Evolutionary conservation across 352 stramenopile species (phyloP), one percentile per base, ranked within the genome.

Genomic region (Pythium phragmitis): DNA sequence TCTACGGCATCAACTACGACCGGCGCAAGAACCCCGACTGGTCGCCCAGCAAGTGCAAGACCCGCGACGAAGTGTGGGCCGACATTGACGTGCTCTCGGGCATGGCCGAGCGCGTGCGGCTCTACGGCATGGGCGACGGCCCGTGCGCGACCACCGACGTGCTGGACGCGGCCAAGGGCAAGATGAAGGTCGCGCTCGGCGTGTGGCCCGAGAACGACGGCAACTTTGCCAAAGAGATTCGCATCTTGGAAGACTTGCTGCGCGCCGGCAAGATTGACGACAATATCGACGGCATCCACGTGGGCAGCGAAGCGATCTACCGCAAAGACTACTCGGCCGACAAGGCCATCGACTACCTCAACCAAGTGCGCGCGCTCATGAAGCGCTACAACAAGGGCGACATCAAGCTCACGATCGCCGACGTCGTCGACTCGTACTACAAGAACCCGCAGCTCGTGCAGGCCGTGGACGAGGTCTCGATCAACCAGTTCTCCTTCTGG

Each of bases 401-500:
- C 49, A 78, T 84, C 4, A 80, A 79, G 16, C 62, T 93, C 33
- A 85, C 81, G 11, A 85, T 92, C 63, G 79, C 85, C 14, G 82
- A 94, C 57, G 72, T 87, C 23, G 76, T 91, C 21, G 79, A 91
- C 66, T 73, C 79, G 26, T 94, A 90, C 72, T 75, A 85, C 50
- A 57, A 62, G n/a, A 82, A 92, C 56, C 76, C 62, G 30, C 28
- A 80, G 43, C 63, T 94, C 2, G 57, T 91, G 26, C 67, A 88
- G 19, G 80, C 77, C 0, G 80, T 90, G 3, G 85, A 94, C 57
- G 79, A 80, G 56, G 62, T 91, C 19, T 85, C 77, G 19, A 74
- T 89, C 39, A 94, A 92, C 73, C 78, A 94, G 67, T 94, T 94
- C 54, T 83, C 80, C 13, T 88, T 88, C 67, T 94, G 85, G 85